Base-by-base conservation (phyloP, 2,329 filamentous ascomycete species). In the Cladosporium halotolerans region DNA sequence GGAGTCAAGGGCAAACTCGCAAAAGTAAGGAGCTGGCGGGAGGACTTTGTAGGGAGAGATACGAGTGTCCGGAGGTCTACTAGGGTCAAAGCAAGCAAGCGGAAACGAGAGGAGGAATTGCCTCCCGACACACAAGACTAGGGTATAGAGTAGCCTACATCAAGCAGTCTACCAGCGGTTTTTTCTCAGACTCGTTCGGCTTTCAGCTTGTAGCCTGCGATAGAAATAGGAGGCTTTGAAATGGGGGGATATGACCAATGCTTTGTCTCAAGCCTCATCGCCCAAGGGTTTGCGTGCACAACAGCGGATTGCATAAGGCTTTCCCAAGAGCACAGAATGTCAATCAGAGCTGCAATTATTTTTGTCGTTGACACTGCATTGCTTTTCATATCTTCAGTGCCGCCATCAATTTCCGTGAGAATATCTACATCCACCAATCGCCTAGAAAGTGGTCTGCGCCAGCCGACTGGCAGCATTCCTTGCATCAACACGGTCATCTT, bases 401-500 rank as follows among this genome's bases (percentile, higher is more conserved):
- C 23, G 23, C 23, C 23, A 36, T 11, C 34, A 36, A n/a, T 36
- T 36, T 36, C 34, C n/a, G 34, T 36, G 34, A 36, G 9, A 36
- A 36, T 36, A 11, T 36, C 34, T 11, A 36, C 34, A 36, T n/a
- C 4, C 10, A 36, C 9, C 10, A 5, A 11, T 5, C 8, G 38
- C 28, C 54, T 74, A 97, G 70, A 96, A 96, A 14, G 92, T 96
- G 76, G 91, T 96, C 61, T 90, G 88, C 45, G 92, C 93, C 74
- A 99, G 76, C 66, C 93, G 82, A 72, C 89, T 96, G 34, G 93
- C 93, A 50, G 93, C 93, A 73, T 97, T 99, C 70, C 88, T 83
- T 40, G 93, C 93, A 78, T 99, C 93, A 55, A 99, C 84, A 52
- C 91, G 81, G 71, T 99, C 93, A 64, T 96, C 90, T 64, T 96